Evolutionary conservation across 768 basidiomycete species (phyloP), one percentile per base, ranked within the genome.

Genomic region (Hypholoma fasciculare): DNA sequence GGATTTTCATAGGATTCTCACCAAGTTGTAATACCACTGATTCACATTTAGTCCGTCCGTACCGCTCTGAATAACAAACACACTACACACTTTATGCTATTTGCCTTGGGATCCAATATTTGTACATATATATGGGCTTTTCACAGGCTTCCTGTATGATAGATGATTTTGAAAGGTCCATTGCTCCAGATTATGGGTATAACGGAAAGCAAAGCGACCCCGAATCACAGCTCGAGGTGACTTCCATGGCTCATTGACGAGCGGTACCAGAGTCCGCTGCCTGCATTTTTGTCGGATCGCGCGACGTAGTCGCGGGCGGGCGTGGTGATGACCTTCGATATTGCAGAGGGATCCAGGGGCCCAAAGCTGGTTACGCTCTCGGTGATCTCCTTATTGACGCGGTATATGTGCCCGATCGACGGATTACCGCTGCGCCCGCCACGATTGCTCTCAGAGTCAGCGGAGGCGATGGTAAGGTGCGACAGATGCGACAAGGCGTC

Each of bases 191-290:
- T 34, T 34, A 34, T 34, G 30, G 30, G 30, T 34, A 34, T 34
- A 7, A 34, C 9, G 30, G 30, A 34, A 34, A 1, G 30, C 2
- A 34, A 34, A 34, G 30, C 6, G 9, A 34, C 30, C 30, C 30
- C 30, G 9, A 34, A 36, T 58, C 39, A 65, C n/a, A 63, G 52
- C 17, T 63, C 62, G 2, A 65, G 58, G 40, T 63, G 62, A 48
- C 64, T 65, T 2, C 64, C 64, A 16, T 63, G 62, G 37, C 62
- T 65, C 62, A 65, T 65, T 12, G 64, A 65, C 11, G 62, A 63
- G 12, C 62, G 48, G 49, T 63, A 65, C 64, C 64, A 65, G 6
- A 65, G 47, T 0, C 64, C 64, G 27, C 17, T 49, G 1, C 64
- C 60, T 7, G 63, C 60, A 12, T 61, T 56, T 40, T 63, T 30